Evolutionary conservation across 805 yeast genomes (phyloP).

Genomic region (Wickerhamiella vanderwaltii): DNA sequence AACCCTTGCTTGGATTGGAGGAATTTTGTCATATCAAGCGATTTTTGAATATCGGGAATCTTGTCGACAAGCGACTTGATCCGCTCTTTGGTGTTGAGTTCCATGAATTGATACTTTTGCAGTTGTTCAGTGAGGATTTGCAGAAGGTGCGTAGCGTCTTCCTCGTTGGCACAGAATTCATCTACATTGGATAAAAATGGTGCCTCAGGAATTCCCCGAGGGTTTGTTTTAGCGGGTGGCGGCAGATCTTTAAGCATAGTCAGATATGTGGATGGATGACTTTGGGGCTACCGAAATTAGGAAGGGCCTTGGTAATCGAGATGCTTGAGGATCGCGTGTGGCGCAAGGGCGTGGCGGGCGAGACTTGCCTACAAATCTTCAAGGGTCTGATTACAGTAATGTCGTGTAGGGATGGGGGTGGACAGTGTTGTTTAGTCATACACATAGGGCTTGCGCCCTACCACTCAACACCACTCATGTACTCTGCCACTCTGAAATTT

Average conservation of each 20-base stretch:
- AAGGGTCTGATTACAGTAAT: too few relatives aligned
- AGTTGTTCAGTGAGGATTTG: conserved; percentile 72
- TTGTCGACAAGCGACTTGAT: conserved; percentile 42
- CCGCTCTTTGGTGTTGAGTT: conserved; percentile 32
- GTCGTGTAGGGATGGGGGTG: too few relatives aligned
- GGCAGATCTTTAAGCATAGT: conserved; percentile 20
- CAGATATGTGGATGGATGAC: too few relatives aligned
- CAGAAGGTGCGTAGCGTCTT: conserved; percentile 60
- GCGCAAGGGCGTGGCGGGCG: too few relatives aligned
- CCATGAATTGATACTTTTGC: conserved; percentile 36
- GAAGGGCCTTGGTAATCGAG: too few relatives aligned
- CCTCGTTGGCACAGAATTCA: conserved; percentile 52
- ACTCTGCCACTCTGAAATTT: background rate
- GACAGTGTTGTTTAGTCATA: background rate
- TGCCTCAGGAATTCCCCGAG: conserved; percentile 95
- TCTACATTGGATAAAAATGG: conserved; percentile 82
- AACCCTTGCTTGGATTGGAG: conserved; percentile 42
- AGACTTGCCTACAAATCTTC: too few relatives aligned
- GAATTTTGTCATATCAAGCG: conserved; percentile 59
- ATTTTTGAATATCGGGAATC: conserved; percentile 85
- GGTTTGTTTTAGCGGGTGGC: conserved; percentile 38
- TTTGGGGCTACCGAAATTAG: too few relatives aligned
- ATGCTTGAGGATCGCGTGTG: too few relatives aligned
- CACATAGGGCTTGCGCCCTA: background rate
- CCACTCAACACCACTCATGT: conserved; percentile 1